Evolutionary conservation across 495 filamentous ascomycete species (phyloP).

Genomic region (Talaromyces thailandensis): DNA sequence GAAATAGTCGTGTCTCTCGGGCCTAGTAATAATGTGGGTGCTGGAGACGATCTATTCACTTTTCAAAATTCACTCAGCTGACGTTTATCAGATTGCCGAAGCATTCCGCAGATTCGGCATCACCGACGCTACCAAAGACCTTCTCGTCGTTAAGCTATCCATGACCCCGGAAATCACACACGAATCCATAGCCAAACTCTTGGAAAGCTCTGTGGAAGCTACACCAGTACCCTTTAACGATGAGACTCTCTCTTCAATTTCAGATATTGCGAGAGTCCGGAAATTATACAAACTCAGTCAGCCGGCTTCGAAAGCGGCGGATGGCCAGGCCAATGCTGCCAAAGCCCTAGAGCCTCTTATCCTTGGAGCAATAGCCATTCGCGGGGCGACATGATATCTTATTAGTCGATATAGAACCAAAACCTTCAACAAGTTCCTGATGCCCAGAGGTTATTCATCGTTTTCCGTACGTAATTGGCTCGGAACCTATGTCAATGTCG

Average conservation of each 20-base stretch:
- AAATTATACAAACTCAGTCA: slow-evolving; percentile 77
- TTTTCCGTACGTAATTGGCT: not conserved
- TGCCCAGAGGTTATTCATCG: not conserved
- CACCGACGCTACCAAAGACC: slow-evolving; percentile 50
- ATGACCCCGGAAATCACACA: slow-evolving; percentile 36
- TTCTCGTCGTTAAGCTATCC: slow-evolving; percentile 71
- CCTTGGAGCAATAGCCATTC: slow-evolving; percentile 65
- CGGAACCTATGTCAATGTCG: not conserved
- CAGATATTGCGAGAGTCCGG: slow-evolving; percentile 61
- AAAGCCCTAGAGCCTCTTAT: slow-evolving; percentile 52
- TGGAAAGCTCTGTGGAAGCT: slow-evolving; percentile 55
- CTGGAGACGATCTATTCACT: not conserved
- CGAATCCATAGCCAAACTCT: slow-evolving; percentile 51
- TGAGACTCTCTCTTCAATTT: slow-evolving; percentile 40
- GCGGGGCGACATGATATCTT: slow-evolving; percentile 37
- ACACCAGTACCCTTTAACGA: slow-evolving; percentile 54
- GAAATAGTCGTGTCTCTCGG: slow-evolving; percentile 82
- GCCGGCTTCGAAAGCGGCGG: slow-evolving; percentile 8
- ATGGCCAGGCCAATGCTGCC: slow-evolving; percentile 18
- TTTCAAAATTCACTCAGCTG: slow-evolving; percentile 7
- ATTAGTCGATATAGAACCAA: not conserved
- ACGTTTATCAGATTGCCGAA: slow-evolving; percentile 65
- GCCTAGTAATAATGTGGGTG: slow-evolving; percentile 71
- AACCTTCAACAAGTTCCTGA: not conserved
- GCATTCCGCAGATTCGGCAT: slow-evolving; percentile 86